These are phyloP conservation scores for Pythium graminicola DNA, from an alignment of 352 stramenopile genomes.

Conservation along the genomic window DNA sequence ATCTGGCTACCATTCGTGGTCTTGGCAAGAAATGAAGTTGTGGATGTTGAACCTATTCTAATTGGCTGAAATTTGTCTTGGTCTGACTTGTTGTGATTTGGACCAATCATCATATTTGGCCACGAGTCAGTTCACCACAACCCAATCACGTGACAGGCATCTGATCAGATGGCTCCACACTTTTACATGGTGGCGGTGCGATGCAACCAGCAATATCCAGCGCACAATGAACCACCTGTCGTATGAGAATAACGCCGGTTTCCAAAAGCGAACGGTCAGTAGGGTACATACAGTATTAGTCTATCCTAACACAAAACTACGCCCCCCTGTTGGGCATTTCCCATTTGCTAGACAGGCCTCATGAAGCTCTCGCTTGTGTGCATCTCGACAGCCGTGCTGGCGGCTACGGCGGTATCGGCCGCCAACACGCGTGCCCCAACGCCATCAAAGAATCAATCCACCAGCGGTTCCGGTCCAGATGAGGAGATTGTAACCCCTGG, in stretches of 20 bases:
- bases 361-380: constrained; percentile 20
- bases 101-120: background rate
- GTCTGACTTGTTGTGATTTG: background rate
- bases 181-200: background rate
- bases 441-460: background rate
- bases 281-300: background rate
- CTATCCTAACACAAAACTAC: background rate
- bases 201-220: background rate
- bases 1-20: constrained; percentile 21
- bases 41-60: background rate
- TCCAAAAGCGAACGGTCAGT: background rate
- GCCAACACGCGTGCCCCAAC: background rate
- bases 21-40: constrained; percentile 8
- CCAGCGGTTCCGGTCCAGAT: background rate
- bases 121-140: constrained; percentile 13
- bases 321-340: background rate
- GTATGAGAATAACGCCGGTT: background rate
- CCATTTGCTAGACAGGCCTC: background rate
- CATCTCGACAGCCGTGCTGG: constrained; percentile 9
- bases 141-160: constrained; percentile 2
- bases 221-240: constrained; percentile 3
- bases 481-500: constrained; percentile 7
- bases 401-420: constrained; percentile 1
- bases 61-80: constrained; percentile 17
- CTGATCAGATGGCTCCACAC: constrained; percentile 17